Conservation (phyloP, 306 rosid genomes). For the Sophora flavescens region DNA sequence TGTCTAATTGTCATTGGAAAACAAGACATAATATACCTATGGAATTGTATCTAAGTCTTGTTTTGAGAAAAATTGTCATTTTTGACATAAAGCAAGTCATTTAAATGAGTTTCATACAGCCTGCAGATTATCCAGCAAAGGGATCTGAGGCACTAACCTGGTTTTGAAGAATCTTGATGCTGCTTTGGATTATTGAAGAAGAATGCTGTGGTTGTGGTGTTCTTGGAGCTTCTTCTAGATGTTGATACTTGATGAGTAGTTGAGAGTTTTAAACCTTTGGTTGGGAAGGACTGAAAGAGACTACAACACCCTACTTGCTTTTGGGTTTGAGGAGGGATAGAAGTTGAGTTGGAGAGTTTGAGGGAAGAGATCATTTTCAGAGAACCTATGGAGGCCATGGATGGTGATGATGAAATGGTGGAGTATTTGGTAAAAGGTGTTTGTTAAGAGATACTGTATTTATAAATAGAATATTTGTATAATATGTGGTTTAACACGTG, state of each 20-base stretch:
- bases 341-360: constrained; percentile 38
- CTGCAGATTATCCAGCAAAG: background rate
- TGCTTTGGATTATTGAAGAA: constrained; percentile 58
- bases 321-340: constrained; percentile 52
- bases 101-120: background rate
- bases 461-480: constrained; percentile 28
- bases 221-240: constrained; percentile 47
- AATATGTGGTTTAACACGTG: constrained; percentile 46
- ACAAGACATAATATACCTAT: too few relatives aligned
- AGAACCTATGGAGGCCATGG: constrained; percentile 70
- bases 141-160: constrained; percentile 52
- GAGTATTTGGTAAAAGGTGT: background rate
- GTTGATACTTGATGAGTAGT: constrained; percentile 35
- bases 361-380: constrained; percentile 53
- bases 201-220: constrained; percentile 55
- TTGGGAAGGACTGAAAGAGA: constrained; percentile 49
- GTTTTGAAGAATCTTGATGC: constrained; percentile 49
- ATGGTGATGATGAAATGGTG: constrained; percentile 7
- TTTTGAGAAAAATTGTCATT: too few relatives aligned
- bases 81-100: background rate
- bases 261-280: constrained; percentile 37
- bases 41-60: too few relatives aligned
- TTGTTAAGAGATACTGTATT: constrained; percentile 13
- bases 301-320: constrained; percentile 50
- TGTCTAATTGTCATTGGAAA: too few relatives aligned